Base-by-base conservation (phyloP, 2,329 filamentous ascomycete species). In the Cadophora sp. region DNA sequence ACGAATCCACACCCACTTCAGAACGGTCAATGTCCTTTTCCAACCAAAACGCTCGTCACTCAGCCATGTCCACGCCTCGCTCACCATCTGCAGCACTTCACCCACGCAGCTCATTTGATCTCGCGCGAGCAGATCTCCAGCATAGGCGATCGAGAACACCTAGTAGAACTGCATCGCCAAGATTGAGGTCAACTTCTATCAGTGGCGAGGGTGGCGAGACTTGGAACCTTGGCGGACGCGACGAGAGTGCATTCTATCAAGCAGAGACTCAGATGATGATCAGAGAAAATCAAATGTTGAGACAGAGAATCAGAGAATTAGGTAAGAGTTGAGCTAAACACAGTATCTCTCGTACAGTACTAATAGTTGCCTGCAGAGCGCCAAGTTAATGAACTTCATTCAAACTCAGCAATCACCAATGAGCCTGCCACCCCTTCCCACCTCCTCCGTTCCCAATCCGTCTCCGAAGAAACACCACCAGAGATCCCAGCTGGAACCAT, bases 281-380 rank as follows among this genome's bases (percentile, higher is more conserved):
- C 26, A 84, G 92, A 29, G 92, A 94, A 81, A 95, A 94, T 73
- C 92, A 94, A 79, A 94, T 95, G 92, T 81, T 95, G 62, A 89
- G 90, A 69, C 85, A 90, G 77, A 85, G 92, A 60, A 92, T 94
- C 68, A 85, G 90, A 43, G 91, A 94, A 75, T 81, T 94, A 16
- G 91, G 91, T 91, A 80, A 73, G 83, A 11, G 19, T n/a, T 22
- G 6, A 12, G 12, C 14, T 26, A 34, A 1, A 6, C 12, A 16
- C 12, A 8, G 1, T 37, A 12, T 37, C 11, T 4, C 31, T 27
- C 27, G 14, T 5, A 27, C 22, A 27, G 53, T 55, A 50, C 69
- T 73, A 50, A 73, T 31, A n/a, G 29, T 65, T n/a, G 51, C 7
- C n/a, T 69, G 29, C 50, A 76, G 74, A 77, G 61, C 75, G 75